phyloP scores from a whole-genome alignment of 2,329 filamentous ascomycete genomes.

The Fusarium decemcellulare region DNA sequence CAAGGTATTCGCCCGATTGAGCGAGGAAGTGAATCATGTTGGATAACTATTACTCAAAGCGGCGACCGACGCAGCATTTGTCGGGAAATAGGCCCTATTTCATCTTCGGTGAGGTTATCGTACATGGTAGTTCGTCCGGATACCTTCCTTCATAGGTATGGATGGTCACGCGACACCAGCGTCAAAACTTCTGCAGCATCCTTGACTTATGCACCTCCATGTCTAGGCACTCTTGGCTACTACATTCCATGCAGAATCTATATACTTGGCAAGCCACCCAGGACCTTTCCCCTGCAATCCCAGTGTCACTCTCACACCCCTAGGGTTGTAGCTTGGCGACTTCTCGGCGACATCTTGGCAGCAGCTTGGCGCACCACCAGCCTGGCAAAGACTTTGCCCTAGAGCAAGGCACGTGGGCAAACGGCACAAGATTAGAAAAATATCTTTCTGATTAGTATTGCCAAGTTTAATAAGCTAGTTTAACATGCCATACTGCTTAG shows the following conservation, averaged over 20 bases:
- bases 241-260: not conserved
- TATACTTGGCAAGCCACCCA: conserved; percentile 11
- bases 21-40: no score
- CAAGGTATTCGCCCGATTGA: no score
- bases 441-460: no score
- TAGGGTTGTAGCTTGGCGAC: not conserved
- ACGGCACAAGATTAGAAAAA: no score
- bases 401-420: not conserved
- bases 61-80: no score
- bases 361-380: not conserved
- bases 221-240: conserved; percentile 7
- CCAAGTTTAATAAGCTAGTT: no score
- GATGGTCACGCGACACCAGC: not conserved
- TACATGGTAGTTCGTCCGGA: no score
- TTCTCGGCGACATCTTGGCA: conserved; percentile 11
- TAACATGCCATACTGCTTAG: no score
- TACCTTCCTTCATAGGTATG: not conserved
- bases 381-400: not conserved
- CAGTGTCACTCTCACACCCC: conserved; percentile 3
- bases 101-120: no score
- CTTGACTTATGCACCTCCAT: not conserved
- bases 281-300: not conserved
- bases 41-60: no score
- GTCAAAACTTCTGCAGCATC: not conserved
- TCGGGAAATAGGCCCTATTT: no score